Evolutionary conservation across 2,329 filamentous ascomycete genomes (phyloP), one percentile per base, ranked within the genome.

Genomic region (Diaporthe velutina): DNA sequence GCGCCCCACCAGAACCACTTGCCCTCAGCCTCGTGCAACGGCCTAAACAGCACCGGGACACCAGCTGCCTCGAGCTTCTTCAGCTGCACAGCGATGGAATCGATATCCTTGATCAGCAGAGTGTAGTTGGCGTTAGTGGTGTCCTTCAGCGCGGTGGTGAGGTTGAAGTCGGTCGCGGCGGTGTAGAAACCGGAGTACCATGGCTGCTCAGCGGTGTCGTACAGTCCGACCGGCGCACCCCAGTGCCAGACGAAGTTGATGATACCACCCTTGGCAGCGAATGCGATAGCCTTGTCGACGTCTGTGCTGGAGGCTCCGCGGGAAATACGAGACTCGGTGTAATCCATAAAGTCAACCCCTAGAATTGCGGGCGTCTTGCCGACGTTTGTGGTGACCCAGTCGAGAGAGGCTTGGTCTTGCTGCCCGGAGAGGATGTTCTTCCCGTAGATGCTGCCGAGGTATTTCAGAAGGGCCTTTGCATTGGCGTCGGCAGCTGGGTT

Each of bases 1-100:
- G 86, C 86, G 9, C 86, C 87, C 87, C 87, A 88, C 86, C 87
- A 89, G 81, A 88, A 89, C 87, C 87, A 89, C 0, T 71, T 82
- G 2, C 86, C 86, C 75, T 89, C 87, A 10, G 87, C 87, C 78
- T 89, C 87, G 78, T 88, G 87, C 38, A 89, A 79, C 6, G 86
- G 86, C 1, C 87, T 80, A 77, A 82, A 89, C 15, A 89, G 82
- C 8, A 88, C 82, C 1, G 87, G 85, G 1, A 88, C 82, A n/a
- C 82, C 82, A 5, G 85, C 85, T 13, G 79, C 76, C 71, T 86
- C 81, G 4, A 89, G 81, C 30, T 84, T 80, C 80, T 85, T 83
- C 7, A 88, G 82, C 78, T 88, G 82, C 8, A 82, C 81, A 3
- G 86, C 86, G 70, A 88, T 86, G 38, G 85, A 85, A 67, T 88